Evolutionary conservation across 2,329 filamentous ascomycete species (phyloP).

Genomic region (Penicillium sp.): DNA sequence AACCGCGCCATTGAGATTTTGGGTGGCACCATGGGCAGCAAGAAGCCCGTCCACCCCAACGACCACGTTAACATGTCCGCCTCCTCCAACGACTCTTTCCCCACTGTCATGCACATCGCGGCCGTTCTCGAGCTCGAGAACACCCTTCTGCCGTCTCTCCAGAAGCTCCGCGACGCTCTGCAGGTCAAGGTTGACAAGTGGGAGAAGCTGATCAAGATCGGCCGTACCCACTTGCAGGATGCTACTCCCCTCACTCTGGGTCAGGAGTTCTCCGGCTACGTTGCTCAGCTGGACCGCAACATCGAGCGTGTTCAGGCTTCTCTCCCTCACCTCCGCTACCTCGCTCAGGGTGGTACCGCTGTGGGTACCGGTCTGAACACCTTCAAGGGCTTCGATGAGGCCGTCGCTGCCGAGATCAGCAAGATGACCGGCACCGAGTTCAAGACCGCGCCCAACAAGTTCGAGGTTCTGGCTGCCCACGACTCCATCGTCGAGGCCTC

Average conservation of each 20-base stretch:
- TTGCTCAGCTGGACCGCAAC: constrained; percentile 86
- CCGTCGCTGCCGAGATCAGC: constrained; percentile 80
- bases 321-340: constrained; percentile 74
- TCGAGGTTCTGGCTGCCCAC: constrained; percentile 91
- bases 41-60: constrained; percentile 98
- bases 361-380: constrained; percentile 98
- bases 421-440: constrained; percentile 92
- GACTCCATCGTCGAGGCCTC: constrained; percentile 93
- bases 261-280: constrained; percentile 97
- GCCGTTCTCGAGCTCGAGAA: constrained; percentile 89
- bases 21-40: constrained; percentile 86
- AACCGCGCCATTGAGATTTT: constrained; percentile 98
- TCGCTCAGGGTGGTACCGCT: constrained; percentile 93
- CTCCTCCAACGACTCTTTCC: constrained; percentile 98
- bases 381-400: constrained; percentile 91
- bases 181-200: constrained; percentile 87
- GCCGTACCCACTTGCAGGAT: constrained; percentile 93
- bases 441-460: constrained; percentile 97
- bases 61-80: constrained; percentile 99
- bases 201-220: constrained; percentile 97
- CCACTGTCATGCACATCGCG: constrained; percentile 99
- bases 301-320: constrained; percentile 78
- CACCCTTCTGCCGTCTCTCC: constrained; percentile 74
- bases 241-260: constrained; percentile 91
- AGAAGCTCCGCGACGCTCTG: constrained; percentile 73